Conservation (phyloP, 345 rosid genomes). For the Aethionema arabicum region DNA sequence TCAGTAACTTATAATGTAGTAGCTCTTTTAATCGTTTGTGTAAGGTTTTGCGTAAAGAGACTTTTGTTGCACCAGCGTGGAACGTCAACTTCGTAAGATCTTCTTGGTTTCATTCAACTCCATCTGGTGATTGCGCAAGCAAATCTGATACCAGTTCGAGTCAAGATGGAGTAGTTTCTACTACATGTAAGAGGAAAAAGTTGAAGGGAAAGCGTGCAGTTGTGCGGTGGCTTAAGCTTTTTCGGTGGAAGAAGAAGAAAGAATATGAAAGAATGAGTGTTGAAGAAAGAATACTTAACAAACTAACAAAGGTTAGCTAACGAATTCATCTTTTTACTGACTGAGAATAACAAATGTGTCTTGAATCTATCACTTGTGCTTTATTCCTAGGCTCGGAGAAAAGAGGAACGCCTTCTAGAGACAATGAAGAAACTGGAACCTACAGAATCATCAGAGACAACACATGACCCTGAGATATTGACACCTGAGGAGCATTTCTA, state of each 20-base stretch:
- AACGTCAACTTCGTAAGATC: slow-evolving; percentile 28
- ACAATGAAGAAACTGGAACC: slow-evolving; percentile 82
- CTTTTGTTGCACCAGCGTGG: slow-evolving; percentile 14
- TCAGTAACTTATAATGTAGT: slow-evolving; percentile 44
- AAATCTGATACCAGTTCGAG: slow-evolving; percentile 28
- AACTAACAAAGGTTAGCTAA: slow-evolving; percentile 60
- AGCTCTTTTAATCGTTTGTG: slow-evolving; percentile 53
- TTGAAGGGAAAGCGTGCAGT: slow-evolving; percentile 87
- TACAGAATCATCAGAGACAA: slow-evolving; percentile 56
- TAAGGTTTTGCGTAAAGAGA: slow-evolving; percentile 56
- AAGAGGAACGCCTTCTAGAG: slow-evolving; percentile 71
- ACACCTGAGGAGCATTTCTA: slow-evolving; percentile 93
- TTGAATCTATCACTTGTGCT: background rate
- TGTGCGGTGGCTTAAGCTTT: slow-evolving; percentile 81
- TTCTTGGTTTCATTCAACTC: slow-evolving; percentile 47
- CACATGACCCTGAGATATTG: slow-evolving; percentile 91
- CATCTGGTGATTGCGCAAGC: slow-evolving; percentile 26
- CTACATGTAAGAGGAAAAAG: slow-evolving; percentile 65
- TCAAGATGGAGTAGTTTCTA: slow-evolving; percentile 36
- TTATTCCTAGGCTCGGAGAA: slow-evolving; percentile 63
- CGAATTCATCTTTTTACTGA: slow-evolving; percentile 1
- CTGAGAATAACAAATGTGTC: background rate
- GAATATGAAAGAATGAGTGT: slow-evolving; percentile 82
- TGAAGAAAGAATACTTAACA: slow-evolving; percentile 77
- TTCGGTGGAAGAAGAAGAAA: slow-evolving; percentile 96